Percentiles rank a stretch among this genome's conserved stretches.
These are phyloP conservation scores for Penicillium italicum DNA, from an alignment of 2,329 filamentous ascomycete genomes.

Conservation along the genomic window DNA sequence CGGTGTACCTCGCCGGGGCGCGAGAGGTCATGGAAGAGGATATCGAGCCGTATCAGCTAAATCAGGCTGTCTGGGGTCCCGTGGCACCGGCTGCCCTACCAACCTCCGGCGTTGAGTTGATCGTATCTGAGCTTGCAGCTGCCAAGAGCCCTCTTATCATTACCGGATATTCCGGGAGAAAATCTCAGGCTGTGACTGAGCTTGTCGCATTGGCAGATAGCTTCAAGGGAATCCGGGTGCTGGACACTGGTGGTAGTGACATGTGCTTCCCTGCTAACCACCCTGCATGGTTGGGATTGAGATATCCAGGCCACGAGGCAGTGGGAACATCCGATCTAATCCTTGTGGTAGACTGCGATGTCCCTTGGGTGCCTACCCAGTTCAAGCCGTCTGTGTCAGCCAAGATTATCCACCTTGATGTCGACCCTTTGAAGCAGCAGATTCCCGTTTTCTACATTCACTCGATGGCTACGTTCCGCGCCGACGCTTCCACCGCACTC, in stretches of 20 bases:
- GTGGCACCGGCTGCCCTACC: constrained; percentile 65
- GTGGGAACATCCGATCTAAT: constrained; percentile 80
- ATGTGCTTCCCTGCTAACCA: constrained; percentile 50
- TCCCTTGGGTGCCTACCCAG: constrained; percentile 86
- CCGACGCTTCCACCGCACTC: constrained; percentile 62
- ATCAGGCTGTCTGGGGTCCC: constrained; percentile 67
- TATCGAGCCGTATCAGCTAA: constrained; percentile 66
- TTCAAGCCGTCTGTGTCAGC: constrained; percentile 56
- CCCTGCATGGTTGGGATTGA: constrained; percentile 62
- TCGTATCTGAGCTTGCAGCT: constrained; percentile 44
- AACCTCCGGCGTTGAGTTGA: constrained; percentile 43
- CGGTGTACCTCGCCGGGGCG: constrained; percentile 73
- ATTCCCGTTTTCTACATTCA: constrained; percentile 72
- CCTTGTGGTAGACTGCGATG: constrained; percentile 80
- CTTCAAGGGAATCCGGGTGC: constrained; percentile 48
- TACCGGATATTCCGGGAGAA: constrained; percentile 51
- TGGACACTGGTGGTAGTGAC: constrained; percentile 53
- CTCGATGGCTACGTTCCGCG: constrained; percentile 62
- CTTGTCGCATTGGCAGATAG: constrained; percentile 48
- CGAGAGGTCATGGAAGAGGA: constrained; percentile 85
- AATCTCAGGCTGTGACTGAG: constrained; percentile 42
- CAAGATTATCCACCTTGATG: constrained; percentile 62
- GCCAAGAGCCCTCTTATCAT: constrained; percentile 50
- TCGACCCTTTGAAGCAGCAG: constrained; percentile 66
- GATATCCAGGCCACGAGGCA: constrained; percentile 68